Conservation (phyloP, 306 rosid species). For the Rosa lucieae region DNA sequence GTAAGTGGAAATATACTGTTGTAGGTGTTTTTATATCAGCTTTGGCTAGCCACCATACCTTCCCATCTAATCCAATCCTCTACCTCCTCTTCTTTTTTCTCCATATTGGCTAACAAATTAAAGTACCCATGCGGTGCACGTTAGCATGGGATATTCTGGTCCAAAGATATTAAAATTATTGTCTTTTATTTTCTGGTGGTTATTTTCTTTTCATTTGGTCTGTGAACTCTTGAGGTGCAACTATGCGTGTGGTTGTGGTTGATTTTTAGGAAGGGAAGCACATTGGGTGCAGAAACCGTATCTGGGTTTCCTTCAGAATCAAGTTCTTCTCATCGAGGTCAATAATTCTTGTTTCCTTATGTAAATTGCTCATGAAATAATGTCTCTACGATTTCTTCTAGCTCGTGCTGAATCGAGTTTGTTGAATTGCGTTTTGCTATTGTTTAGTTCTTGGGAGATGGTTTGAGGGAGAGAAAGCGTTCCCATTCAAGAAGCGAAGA, state of each 20-base stretch:
- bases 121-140: constrained; percentile 62
- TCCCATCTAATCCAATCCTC: constrained; percentile 42
- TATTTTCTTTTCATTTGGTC: constrained; percentile 23
- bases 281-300: constrained; percentile 38
- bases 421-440: not conserved
- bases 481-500: constrained; percentile 77
- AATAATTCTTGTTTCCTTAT: not conserved
- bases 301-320: constrained; percentile 37
- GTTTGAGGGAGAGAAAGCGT: constrained; percentile 66
- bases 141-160: constrained; percentile 55
- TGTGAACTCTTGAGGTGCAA: constrained; percentile 24
- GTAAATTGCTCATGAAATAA: constrained; percentile 1
- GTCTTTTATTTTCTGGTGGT: constrained; percentile 9
- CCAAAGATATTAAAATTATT: constrained; percentile 44
- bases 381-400: constrained; percentile 5
- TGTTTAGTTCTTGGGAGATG: constrained; percentile 42
- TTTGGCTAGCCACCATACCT: constrained; percentile 52
- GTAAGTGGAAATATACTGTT: constrained; percentile 73
- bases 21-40: constrained; percentile 41
- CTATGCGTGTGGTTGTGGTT: constrained; percentile 24
- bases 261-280: constrained; percentile 47
- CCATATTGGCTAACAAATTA: constrained; percentile 49
- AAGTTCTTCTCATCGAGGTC: constrained; percentile 53
- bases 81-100: constrained; percentile 13
- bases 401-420: constrained; percentile 5